Base-by-base conservation (phyloP, 495 filamentous ascomycete species). In the Chaetomium fimeti region DNA sequence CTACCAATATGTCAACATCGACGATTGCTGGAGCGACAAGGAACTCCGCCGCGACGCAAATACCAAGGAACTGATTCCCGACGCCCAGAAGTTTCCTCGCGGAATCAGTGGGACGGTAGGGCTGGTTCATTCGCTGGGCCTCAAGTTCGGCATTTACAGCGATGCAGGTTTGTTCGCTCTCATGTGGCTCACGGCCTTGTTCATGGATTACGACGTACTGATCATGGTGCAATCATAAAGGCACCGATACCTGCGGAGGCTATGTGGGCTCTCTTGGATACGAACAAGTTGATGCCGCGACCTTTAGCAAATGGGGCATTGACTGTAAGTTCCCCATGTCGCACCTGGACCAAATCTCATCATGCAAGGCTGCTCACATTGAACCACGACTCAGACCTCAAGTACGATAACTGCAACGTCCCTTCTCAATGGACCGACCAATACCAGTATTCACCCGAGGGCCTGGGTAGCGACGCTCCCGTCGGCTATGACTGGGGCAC, bases 11-110 rank as follows among this genome's bases (percentile, higher is more conserved):
- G 22, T 56, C 53, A 56, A 56, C 53, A 56, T 56, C 16, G 53
- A 56, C n/a, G 53, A 56, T n/a, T 56, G 53, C 29, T 56, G 53
- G 53, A 22, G 18, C 53, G 47, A 49, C 47, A 49, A 49, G n/a
- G 20, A 49, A 4, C 8, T 25, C 20, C 25, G 20, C 6, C 47
- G 47, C 1, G 47, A 49, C 22, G 3, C n/a, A 29, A 28, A 29
- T 54, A 36, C 27, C 28, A 9, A 25, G 48, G 48, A 27, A 52
- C 4, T 56, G 0, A 2, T 56, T 7, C 53, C 53, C 0, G 53
- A 56, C n/a, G 7, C 16, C 28, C 0, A 3, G 18, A 20, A 24
- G 2, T 56, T 15, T 6, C 53, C 53, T 5, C n/a, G 24, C 27
- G 53, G 53, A 1, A 56, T 56, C 27, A 56, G 16, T 2, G 7